Percentiles rank a stretch among this genome's conserved stretches.
These are phyloP conservation scores for Leccinum fuscescens DNA, from an alignment of 1,284 basidiomycete genomes.

Conservation along the genomic window DNA sequence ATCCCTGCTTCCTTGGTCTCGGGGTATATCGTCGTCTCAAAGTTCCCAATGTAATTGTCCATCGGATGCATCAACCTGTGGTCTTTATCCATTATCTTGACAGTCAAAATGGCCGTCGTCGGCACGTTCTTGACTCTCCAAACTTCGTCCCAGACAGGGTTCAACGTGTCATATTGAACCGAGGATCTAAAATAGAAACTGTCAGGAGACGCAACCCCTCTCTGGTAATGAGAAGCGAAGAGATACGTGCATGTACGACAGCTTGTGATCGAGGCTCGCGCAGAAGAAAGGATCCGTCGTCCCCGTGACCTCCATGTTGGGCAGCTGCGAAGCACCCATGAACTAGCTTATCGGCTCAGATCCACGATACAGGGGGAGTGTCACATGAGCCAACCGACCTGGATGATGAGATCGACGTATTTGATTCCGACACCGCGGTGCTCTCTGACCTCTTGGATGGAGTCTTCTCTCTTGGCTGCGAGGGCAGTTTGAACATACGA, in stretches of 20 bases:
- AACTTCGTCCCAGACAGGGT: slow-evolving; percentile 71
- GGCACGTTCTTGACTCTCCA: slow-evolving; percentile 75
- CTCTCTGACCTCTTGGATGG: slow-evolving; percentile 8
- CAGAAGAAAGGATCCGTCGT: slow-evolving; percentile 70
- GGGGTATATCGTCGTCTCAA: slow-evolving; percentile 48
- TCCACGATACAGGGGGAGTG: too few relatives aligned
- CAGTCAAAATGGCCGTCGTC: slow-evolving; percentile 49
- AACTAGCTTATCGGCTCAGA: slow-evolving; percentile 42
- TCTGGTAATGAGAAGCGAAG: not conserved
- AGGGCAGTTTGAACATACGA: not conserved
- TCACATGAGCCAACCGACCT: slow-evolving; percentile 16
- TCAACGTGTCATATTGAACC: slow-evolving; percentile 54
- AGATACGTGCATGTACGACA: slow-evolving; percentile 57
- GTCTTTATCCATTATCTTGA: slow-evolving; percentile 68
- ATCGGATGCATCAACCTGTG: slow-evolving; percentile 42
- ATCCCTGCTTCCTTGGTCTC: slow-evolving; percentile 65
- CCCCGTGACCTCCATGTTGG: slow-evolving; percentile 70
- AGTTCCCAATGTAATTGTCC: slow-evolving; percentile 67
- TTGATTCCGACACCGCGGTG: slow-evolving; percentile 19
- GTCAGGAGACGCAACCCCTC: not conserved
- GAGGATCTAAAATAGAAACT: slow-evolving; percentile 50
- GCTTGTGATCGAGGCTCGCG: slow-evolving; percentile 58
- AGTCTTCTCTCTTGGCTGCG: not conserved
- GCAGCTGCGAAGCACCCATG: slow-evolving; percentile 63
- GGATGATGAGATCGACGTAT: slow-evolving; percentile 30